These are phyloP conservation scores for Chamaecrista fasciculata DNA, from an alignment of 306 rosid genomes.

Conservation along the genomic window DNA sequence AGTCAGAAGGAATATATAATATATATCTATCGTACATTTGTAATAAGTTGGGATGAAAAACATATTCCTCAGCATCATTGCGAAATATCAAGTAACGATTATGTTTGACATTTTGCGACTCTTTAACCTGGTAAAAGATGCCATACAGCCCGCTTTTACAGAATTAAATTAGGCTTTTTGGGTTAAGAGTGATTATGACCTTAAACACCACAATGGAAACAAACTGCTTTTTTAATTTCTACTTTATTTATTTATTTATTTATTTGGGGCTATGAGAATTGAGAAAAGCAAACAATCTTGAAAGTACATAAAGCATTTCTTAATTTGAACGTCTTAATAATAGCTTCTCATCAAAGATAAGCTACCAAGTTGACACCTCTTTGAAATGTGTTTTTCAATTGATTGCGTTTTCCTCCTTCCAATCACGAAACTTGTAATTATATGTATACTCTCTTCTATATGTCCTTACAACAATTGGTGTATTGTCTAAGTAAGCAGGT, in stretches of 20 bases:
- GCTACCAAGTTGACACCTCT: conserved; percentile 29
- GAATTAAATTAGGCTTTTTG: conserved; percentile 35
- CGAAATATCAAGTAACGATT: conserved; percentile 33
- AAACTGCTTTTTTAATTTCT: not conserved
- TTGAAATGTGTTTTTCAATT: conserved; percentile 38
- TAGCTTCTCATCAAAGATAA: conserved; percentile 47
- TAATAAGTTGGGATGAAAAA: conserved; percentile 11
- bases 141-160: not conserved
- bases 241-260: not conserved
- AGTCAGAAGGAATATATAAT: conserved; percentile 25
- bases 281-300: conserved; percentile 26
- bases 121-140: conserved; percentile 11
- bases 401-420: conserved; percentile 36
- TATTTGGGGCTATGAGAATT: not conserved
- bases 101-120: conserved; percentile 41
- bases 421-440: conserved; percentile 32
- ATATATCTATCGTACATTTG: not conserved
- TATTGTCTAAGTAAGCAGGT: not conserved
- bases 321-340: conserved; percentile 49
- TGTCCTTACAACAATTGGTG: no score
- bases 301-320: conserved; percentile 50
- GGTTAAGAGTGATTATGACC: conserved; percentile 34
- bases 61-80: conserved; percentile 31
- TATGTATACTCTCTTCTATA: no score
- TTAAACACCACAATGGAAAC: conserved; percentile 30